Evolutionary conservation across 78 protist species (phyloP).

Genomic region (Cyanophora paradoxa): DNA sequence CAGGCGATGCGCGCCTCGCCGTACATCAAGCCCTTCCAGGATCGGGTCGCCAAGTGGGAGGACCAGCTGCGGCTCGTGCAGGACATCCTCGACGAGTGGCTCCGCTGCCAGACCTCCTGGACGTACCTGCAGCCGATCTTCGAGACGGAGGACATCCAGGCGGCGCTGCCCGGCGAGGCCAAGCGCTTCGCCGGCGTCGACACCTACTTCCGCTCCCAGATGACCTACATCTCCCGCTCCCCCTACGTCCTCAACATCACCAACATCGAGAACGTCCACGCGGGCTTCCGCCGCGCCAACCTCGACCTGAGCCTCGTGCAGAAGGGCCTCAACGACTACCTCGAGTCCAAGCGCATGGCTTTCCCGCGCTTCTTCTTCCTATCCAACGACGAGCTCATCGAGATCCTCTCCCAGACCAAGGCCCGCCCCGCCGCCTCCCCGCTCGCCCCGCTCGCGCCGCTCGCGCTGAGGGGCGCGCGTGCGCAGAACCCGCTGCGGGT

Average conservation of each 20-base stretch:
- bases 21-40: conserved; percentile 20
- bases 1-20: conserved; percentile 57
- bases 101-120: conserved; percentile 53
- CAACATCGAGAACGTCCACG: neutral
- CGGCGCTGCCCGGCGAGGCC: conserved; percentile 57
- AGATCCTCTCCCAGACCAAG: conserved; percentile 30
- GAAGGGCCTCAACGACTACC: conserved; percentile 27
- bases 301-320: conserved; percentile 3
- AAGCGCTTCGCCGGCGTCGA: conserved; percentile 26
- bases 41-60: conserved; percentile 27
- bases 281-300: conserved; percentile 8
- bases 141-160: conserved; percentile 50
- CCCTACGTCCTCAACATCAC: neutral
- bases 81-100: conserved; percentile 55
- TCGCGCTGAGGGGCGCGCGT: neutral
- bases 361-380: conserved; percentile 66
- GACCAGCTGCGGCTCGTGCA: conserved; percentile 4
- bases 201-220: too few relatives aligned
- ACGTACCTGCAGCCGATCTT: conserved; percentile 69
- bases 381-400: conserved; percentile 53
- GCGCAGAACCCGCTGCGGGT: conserved; percentile 12
- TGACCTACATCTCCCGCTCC: too few relatives aligned
- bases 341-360: conserved; percentile 39
- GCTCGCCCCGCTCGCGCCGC: conserved; percentile 24
- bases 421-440: conserved; percentile 34